Percentiles rank a stretch among this genome's conserved stretches.
Conservation (phyloP, 805 yeast genomes). For the Zygotorulaspora chibaensis region DNA sequence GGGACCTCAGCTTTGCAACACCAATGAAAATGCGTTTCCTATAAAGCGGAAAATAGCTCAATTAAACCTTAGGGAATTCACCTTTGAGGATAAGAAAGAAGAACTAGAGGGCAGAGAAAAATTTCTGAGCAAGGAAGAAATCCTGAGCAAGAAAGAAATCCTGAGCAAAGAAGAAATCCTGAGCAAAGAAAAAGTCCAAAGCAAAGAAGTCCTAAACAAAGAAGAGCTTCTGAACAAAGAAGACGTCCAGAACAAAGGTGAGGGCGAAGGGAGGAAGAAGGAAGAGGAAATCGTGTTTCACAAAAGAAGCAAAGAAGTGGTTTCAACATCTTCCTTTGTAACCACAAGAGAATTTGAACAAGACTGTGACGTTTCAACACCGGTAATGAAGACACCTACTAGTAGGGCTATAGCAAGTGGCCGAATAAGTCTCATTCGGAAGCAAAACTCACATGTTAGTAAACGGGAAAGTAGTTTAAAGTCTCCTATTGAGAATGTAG, state of each 20-base stretch:
- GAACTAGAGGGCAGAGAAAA: slow-evolving; percentile 1
- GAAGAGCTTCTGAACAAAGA: background rate
- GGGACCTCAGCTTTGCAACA: background rate
- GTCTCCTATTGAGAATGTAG: slow-evolving; percentile 5
- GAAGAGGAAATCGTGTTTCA: background rate
- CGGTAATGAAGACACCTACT: background rate
- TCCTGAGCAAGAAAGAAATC: slow-evolving; percentile 1
- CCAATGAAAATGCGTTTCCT: slow-evolving; percentile 1
- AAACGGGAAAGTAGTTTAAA: slow-evolving; percentile 3
- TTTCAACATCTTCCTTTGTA: slow-evolving; percentile 12
- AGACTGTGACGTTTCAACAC: slow-evolving; percentile 9
- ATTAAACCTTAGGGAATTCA: slow-evolving; percentile 45
- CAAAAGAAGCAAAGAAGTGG: background rate
- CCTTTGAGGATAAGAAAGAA: slow-evolving; percentile 28
- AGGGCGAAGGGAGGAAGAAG: background rate
- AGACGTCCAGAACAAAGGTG: background rate
- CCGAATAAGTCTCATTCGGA: slow-evolving; percentile 28
- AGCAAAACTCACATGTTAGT: slow-evolving; percentile 8
- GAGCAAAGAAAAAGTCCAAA: too few species aligned
- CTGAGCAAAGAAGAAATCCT: background rate
- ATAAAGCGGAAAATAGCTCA: slow-evolving; percentile 49
- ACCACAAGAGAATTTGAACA: slow-evolving; percentile 19
- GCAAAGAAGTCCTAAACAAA: slow-evolving; percentile 3
- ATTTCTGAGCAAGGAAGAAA: slow-evolving; percentile 1
- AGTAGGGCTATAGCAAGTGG: slow-evolving; percentile 32